phyloP scores from a whole-genome alignment of 140 eudicot species.

The Flaveria floridana region DNA sequence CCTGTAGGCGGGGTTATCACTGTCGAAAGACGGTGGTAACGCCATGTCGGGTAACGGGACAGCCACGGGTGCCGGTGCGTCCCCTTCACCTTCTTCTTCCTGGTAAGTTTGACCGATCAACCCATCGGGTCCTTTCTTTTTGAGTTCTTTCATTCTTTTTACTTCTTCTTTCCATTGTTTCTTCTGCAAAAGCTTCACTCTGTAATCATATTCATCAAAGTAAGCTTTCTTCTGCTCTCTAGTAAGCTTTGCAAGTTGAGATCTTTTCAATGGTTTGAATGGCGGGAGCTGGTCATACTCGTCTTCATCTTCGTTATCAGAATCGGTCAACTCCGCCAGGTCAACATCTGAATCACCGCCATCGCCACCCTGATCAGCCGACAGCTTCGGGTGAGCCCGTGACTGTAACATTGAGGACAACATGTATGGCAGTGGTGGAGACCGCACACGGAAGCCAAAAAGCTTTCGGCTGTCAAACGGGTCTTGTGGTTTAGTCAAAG shows the following conservation, averaged over 20 bases:
- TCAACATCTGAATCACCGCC: slow-evolving; percentile 85
- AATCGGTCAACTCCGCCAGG: slow-evolving; percentile 71
- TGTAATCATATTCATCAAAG: slow-evolving; percentile 90
- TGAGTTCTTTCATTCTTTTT: slow-evolving; percentile 72
- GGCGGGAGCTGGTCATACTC: slow-evolving; percentile 99
- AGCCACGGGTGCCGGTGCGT: slow-evolving; percentile 76
- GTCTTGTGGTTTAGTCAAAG: slow-evolving; percentile 68
- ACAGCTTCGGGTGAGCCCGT: slow-evolving; percentile 87
- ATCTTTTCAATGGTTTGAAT: slow-evolving; percentile 71
- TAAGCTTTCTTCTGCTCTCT: slow-evolving; percentile 81
- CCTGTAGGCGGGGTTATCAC: slow-evolving; percentile 79
- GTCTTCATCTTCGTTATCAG: slow-evolving; percentile 82
- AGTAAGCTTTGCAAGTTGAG: slow-evolving; percentile 72
- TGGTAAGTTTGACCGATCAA: slow-evolving; percentile 29
- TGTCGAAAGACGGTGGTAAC: slow-evolving; percentile 83
- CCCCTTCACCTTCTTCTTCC: slow-evolving; percentile 66
- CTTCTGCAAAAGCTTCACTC: slow-evolving; percentile 95
- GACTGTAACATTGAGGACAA: slow-evolving; percentile 89
- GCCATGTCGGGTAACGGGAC: slow-evolving; percentile 97
- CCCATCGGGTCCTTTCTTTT: slow-evolving; percentile 54
- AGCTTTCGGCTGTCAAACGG: slow-evolving; percentile 81
- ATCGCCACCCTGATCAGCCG: slow-evolving; percentile 84
- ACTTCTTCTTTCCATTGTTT: slow-evolving; percentile 91
- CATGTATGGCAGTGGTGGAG: slow-evolving; percentile 88
- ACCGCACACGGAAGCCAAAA: slow-evolving; percentile 76